Evolutionary conservation across 2,329 filamentous ascomycete genomes (phyloP), one percentile per base, ranked within the genome.

Genomic region (Helicocarpus griseus): DNA sequence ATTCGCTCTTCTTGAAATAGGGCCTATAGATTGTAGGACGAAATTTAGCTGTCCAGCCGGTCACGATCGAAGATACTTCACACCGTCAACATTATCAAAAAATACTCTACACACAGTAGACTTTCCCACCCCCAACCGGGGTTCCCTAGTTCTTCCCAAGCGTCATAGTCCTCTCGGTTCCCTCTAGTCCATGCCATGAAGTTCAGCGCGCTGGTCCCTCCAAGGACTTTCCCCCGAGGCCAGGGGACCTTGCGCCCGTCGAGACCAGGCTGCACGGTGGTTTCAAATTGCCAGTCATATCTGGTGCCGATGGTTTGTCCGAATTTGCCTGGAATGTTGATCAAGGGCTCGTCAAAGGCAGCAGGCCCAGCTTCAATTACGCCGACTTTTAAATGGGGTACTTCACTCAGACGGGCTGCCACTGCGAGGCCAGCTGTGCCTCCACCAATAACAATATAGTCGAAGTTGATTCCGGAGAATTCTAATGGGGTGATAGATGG

Each of bases 1-100:
- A 70, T 58, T 79, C 76, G 2, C 70, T 71, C 53, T 69, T 75
- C 52, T 74, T 75, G 61, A 78, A 78, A 57, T 69, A 78, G 0
- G 74, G 75, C 24, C 73, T 77, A 81, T 4, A 17, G 6, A 6
- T 9, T 21, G 24, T 35, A 35, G 31, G 31, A 35, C 31, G n/a
- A 9, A n/a, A n/a, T n/a, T n/a, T n/a, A n/a, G n/a, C n/a, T n/a
- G n/a, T n/a, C n/a, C n/a, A n/a, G n/a, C n/a, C n/a, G n/a, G n/a
- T n/a, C n/a, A n/a, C n/a, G n/a, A n/a, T n/a, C n/a, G n/a, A n/a
- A n/a, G n/a, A n/a, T n/a, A n/a, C n/a, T n/a, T n/a, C n/a, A n/a
- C n/a, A n/a, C n/a, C n/a, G n/a, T n/a, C n/a, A n/a, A n/a, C n/a
- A 13, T 5, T 17, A n/a, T 14, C 28, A 19, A 14, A 35, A 19